Evolutionary conservation across 163 green algal species (phyloP).

Genomic region (Volvox carteri): DNA sequence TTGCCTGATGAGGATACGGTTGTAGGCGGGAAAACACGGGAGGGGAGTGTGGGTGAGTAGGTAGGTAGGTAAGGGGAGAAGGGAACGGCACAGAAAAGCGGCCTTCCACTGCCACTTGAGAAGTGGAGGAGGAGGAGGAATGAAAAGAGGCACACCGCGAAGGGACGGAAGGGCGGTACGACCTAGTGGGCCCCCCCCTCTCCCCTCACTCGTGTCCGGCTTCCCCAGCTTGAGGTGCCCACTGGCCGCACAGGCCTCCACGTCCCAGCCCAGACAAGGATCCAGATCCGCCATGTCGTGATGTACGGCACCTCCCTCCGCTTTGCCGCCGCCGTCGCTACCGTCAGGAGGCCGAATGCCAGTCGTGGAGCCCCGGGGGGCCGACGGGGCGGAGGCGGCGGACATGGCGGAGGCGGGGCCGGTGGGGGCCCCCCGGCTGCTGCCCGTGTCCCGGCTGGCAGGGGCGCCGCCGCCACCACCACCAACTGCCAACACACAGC

Average conservation of each 20-base stretch:
- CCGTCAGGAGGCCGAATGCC: background rate
- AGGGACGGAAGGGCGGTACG: no score
- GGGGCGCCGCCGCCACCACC: background rate
- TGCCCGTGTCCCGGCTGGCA: no score
- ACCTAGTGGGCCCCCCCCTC: no score
- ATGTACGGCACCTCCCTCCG: no score
- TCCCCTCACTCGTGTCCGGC: constrained; percentile 14
- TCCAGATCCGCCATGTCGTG: background rate
- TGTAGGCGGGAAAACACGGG: background rate
- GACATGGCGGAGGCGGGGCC: background rate
- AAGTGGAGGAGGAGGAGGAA: no score
- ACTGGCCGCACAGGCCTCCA: constrained; percentile 31
- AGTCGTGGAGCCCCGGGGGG: no score
- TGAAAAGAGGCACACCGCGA: no score
- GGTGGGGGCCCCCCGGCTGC: background rate
- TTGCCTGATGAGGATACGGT: background rate
- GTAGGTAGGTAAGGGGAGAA: background rate
- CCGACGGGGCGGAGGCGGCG: background rate
- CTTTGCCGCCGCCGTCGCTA: background rate
- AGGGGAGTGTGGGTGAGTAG: no score
- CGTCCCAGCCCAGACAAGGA: constrained; percentile 49
- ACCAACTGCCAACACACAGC: no score
- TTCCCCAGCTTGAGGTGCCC: constrained; percentile 17
- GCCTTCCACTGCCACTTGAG: background rate
- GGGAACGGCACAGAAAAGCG: background rate